Conservation (phyloP, 1,139 yeast genomes). For the Kluyveromyces sp. region DNA sequence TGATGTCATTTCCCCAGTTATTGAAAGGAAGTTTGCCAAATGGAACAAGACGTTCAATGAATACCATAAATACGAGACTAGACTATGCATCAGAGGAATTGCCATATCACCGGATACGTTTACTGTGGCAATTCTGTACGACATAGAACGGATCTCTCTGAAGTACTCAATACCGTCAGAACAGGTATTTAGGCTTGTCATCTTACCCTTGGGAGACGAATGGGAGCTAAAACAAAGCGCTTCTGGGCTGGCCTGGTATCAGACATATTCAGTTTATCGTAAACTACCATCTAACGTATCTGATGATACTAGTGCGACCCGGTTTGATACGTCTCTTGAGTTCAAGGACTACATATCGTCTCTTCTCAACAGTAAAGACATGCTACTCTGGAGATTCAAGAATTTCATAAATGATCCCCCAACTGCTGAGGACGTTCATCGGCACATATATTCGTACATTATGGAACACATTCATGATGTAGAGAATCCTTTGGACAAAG, state of each 20-base stretch:
- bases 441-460: slow-evolving; percentile 27
- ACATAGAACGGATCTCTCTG: slow-evolving; percentile 30
- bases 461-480: slow-evolving; percentile 17
- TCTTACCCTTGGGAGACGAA: slow-evolving; percentile 26
- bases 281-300: slow-evolving; percentile 14
- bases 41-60: slow-evolving; percentile 28
- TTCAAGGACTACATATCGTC: slow-evolving; percentile 24
- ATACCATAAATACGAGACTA: slow-evolving; percentile 25
- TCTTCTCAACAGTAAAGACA: slow-evolving; percentile 18
- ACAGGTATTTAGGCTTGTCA: slow-evolving; percentile 25
- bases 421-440: slow-evolving; percentile 22
- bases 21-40: slow-evolving; percentile 25
- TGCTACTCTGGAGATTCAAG: slow-evolving; percentile 21
- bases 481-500: slow-evolving; percentile 28
- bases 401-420: slow-evolving; percentile 25
- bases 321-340: slow-evolving; percentile 12
- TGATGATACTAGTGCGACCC: not conserved
- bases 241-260: slow-evolving; percentile 33
- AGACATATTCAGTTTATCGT: slow-evolving; percentile 31
- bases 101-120: slow-evolving; percentile 31
- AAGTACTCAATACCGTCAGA: slow-evolving; percentile 34
- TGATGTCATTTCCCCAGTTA: slow-evolving; percentile 21
- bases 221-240: slow-evolving; percentile 26
- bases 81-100: slow-evolving; percentile 27
- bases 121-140: slow-evolving; percentile 31